Base-by-base conservation (phyloP, 768 basidiomycete species). In the Boletus pseudo-olivaceus region DNA sequence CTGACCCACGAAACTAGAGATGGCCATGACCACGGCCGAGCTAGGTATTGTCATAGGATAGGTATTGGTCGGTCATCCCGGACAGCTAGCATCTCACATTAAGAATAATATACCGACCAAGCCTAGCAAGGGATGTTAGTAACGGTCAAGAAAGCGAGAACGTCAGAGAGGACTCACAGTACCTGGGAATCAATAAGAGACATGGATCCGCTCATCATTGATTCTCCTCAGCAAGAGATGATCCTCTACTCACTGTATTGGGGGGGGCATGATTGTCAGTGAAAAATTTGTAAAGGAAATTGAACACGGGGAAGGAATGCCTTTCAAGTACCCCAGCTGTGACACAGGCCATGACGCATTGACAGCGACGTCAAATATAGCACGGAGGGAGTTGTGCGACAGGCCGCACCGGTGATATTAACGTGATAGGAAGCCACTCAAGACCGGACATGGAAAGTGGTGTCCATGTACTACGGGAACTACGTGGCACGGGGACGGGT, bases 71-170 rank as follows among this genome's bases (percentile, higher is more conserved):
- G 1, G n/a, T 26, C n/a, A 15, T 50, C 15, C 29, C 38, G 17
- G n/a, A 29, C 11, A 38, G 12, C n/a, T 1, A 32, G 7, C 5
- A 7, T 26, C 62, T 29, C 53, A 62, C 64, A 65, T 57, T 1
- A 62, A 37, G 49, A 67, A 66, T 35, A 67, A 48, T 5, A 41
- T 26, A 3, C 62, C 64, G 20, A 65, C 62, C 40, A 62, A 26
- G 8, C 50, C 64, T 66, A n/a, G 19, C 15, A 40, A 58, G 7
- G 7, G 19, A 33, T 17, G 10, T 59, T 10, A 38, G 40, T 4
- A 11, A 33, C n/a, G 3, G 35, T 42, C 32, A 7, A 41, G n/a
- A 49, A 4, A 32, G 2, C 10, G 29, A 44, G 35, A 35, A 14
- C 14, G 33, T n/a, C 3, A 17, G 20, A 11, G 32, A 46, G n/a